Evolutionary conservation across 1,284 basidiomycete species (phyloP), one percentile per base, ranked within the genome.

Genomic region (Sanguinoderma infundibulare): DNA sequence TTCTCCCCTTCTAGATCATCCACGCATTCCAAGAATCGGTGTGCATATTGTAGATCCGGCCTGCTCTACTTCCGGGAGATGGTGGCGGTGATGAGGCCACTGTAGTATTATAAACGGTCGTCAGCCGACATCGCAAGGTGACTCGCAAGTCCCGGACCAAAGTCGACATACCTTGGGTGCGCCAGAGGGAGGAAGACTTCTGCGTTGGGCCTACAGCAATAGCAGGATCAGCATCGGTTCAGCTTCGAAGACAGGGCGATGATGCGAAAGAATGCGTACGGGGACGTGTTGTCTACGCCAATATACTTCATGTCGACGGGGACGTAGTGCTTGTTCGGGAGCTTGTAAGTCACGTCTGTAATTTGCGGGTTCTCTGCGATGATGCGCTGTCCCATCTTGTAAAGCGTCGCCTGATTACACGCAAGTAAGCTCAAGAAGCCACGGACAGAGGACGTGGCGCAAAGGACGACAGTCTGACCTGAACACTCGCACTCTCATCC

Each of bases 311-410:
- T 89, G 73, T 92, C 87, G 54, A 92, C 89, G 0, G 90, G 91
- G 69, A 97, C 86, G 75, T 95, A 97, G 74, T 97, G 95, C 79
- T 95, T 96, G 84, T 98, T 98, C 9, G 96, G 96, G 32, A 98
- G 81, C 53, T 81, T 78, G 77, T 96, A 98, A 30, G 83, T 82
- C 40, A 94, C 90, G 9, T 77, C 77, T 51, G 82, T 73, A 22
- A 98, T 82, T 3, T 81, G 80, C 24, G 74, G 73, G 72, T 94
- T 91, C 72, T 90, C 84, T 6, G 75, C 75, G 32, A 97, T 78
- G 63, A 98, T 83, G 6, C 82, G 81, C 67, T 91, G 84, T 0
- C 84, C 92, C 87, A 98, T 98, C 76, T 91, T 92, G 84, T 91
- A 98, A 60, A 96, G 80, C 49, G 95, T 97, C 14, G 95, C 95